Base-by-base conservation (phyloP, 2,329 filamentous ascomycete genomes). In the Penicillium frequentans region DNA sequence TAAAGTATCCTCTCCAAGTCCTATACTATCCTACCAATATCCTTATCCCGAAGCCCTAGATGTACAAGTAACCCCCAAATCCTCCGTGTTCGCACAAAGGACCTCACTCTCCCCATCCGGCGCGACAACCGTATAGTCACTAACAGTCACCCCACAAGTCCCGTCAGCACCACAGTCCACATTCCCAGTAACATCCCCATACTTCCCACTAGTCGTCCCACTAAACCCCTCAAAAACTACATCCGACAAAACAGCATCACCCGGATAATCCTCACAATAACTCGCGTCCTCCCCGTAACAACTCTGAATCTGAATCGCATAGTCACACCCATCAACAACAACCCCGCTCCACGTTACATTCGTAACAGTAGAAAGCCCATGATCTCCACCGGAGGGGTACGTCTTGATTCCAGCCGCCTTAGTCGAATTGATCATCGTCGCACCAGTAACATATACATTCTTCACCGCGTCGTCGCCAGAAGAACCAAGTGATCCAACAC, bases 381-480 rank as follows among this genome's bases (percentile, higher is more conserved):
- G 71, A 5, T 53, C 57, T 2, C 63, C 63, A 1, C 77, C 76
- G 14, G 68, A 70, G 0, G 77, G 76, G 56, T 80, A 80, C 2
- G 75, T 68, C 62, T 81, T 81, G 61, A 81, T 80, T 0, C 79
- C 79, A 1, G 70, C 76, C 1, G 79, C 79, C 57, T 81, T 81
- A 29, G 73, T 74, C 2, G 72, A 77, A 23, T 70, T 64, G 26
- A 75, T 67, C 77, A 81, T 79, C 7, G 60, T 72, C 1, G 74
- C 75, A 9, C 72, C 70, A 13, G 67, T 68, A 23, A 80, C 75
- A 35, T 76, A 74, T 24, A 80, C 60, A 52, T 81, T 79, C 49
- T 71, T 61, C 16, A 82, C 79, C 0, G 68, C 70, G 56, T 81
- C 78, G n/a, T 69, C 66, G 7, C 64, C 65, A 8, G 64, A 64